phyloP scores from a whole-genome alignment of 176 grass and related monocot species.

The Ensete ventricosum region DNA sequence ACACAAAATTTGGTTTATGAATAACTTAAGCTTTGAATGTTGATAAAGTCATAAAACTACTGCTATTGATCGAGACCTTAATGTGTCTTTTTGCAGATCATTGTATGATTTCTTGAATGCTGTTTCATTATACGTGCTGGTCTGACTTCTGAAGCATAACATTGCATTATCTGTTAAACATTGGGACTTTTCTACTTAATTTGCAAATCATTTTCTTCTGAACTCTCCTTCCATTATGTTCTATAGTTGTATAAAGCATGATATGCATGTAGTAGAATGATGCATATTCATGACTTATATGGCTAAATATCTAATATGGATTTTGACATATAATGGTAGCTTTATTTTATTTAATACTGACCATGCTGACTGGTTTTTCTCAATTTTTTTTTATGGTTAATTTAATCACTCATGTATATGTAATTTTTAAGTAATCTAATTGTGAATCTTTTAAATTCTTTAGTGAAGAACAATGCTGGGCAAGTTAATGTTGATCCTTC shows the following conservation, averaged over 20 bases:
- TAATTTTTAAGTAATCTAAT: not conserved
- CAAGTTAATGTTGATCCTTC: slow-evolving; percentile 39
- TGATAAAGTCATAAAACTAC: too few relatives aligned
- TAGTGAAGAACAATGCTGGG: slow-evolving; percentile 48
- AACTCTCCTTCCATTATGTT: too few relatives aligned
- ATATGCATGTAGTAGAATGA: not conserved
- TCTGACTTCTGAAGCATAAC: not conserved
- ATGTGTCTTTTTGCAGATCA: not conserved
- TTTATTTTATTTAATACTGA: slow-evolving; percentile 1
- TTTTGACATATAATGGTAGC: not conserved
- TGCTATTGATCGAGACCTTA: too few relatives aligned
- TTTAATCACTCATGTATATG: not conserved
- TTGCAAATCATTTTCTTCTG: not conserved
- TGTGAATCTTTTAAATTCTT: slow-evolving; percentile 4
- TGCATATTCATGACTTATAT: not conserved
- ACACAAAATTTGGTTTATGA: too few relatives aligned
- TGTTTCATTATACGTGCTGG: not conserved
- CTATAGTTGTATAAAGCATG: not conserved
- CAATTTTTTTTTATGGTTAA: slow-evolving; percentile 8
- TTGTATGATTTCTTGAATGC: not conserved
- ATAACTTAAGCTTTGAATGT: too few relatives aligned
- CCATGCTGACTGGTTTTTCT: not conserved
- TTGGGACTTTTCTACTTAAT: not conserved
- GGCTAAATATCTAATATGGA: not conserved
- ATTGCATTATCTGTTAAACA: not conserved